Evolutionary conservation across 108 stramenopile genomes (phyloP).

Genomic region (Skeletonema marinoi): DNA sequence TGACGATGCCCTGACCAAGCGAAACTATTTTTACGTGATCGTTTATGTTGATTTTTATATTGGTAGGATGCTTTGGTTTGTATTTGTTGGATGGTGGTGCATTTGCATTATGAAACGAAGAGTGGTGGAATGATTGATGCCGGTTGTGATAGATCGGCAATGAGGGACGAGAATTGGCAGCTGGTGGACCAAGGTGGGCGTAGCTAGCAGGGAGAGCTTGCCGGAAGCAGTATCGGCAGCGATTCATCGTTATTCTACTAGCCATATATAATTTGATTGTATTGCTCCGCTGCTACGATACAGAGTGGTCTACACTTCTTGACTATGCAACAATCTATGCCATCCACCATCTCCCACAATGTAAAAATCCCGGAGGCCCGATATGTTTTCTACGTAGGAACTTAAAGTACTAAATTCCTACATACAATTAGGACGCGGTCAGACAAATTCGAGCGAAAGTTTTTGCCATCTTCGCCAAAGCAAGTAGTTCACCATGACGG

Average conservation of each 20-base stretch:
- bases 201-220: background rate
- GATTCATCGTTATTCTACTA: background rate
- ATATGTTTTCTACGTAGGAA: too few relatives aligned
- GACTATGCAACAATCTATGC: too few relatives aligned
- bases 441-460: too few relatives aligned
- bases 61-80: background rate
- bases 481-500: too few relatives aligned
- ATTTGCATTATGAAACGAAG: background rate
- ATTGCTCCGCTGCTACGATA: background rate
- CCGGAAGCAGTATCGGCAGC: background rate
- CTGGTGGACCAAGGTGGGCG: background rate
- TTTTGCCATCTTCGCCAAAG: too few relatives aligned
- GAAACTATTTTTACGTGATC: conserved; percentile 37
- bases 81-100: background rate
- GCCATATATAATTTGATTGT: background rate
- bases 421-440: too few relatives aligned
- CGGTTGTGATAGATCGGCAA: background rate
- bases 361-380: too few relatives aligned
- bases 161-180: background rate
- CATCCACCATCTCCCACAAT: too few relatives aligned
- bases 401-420: too few relatives aligned
- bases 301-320: too few relatives aligned
- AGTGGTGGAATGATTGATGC: background rate
- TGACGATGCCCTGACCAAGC: conserved; percentile 40
- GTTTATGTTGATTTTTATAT: conserved; percentile 1